Conservation (phyloP, 257 asterid species). For the Ajuga chamaepitys region DNA sequence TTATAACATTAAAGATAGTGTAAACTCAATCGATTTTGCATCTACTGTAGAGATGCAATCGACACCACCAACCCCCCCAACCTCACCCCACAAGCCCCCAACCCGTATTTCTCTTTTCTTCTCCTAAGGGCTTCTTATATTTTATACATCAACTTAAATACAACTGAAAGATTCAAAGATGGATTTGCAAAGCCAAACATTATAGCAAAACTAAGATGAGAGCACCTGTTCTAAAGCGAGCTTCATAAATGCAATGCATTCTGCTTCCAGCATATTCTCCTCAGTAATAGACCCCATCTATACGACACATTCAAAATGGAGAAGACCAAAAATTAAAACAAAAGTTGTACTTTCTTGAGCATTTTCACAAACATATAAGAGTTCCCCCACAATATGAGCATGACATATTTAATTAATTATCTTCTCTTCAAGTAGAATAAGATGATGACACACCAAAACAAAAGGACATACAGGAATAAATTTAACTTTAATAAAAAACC, state of each 20-base stretch:
- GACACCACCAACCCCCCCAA: too few relatives aligned
- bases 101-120: too few relatives aligned
- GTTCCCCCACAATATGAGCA: not conserved
- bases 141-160: not conserved
- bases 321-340: not conserved
- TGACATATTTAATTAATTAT: not conserved
- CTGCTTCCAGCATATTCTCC: conserved; percentile 19
- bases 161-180: not conserved
- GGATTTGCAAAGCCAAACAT: not conserved
- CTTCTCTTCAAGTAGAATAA: not conserved
- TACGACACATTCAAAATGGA: not conserved
- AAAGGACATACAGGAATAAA: not conserved
- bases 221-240: conserved; percentile 70
- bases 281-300: conserved; percentile 34
- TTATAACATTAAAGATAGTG: not conserved
- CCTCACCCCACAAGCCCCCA: too few relatives aligned
- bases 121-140: not conserved
- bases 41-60: not conserved
- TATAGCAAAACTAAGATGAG: not conserved
- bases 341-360: not conserved
- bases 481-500: too few relatives aligned
- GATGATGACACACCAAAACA: not conserved
- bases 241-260: conserved; percentile 42
- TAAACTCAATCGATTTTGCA: not conserved
- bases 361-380: conserved; percentile 16